These are phyloP conservation scores for Leccinum pellstonianum DNA, from an alignment of 768 basidiomycete species.

Conservation along the genomic window DNA sequence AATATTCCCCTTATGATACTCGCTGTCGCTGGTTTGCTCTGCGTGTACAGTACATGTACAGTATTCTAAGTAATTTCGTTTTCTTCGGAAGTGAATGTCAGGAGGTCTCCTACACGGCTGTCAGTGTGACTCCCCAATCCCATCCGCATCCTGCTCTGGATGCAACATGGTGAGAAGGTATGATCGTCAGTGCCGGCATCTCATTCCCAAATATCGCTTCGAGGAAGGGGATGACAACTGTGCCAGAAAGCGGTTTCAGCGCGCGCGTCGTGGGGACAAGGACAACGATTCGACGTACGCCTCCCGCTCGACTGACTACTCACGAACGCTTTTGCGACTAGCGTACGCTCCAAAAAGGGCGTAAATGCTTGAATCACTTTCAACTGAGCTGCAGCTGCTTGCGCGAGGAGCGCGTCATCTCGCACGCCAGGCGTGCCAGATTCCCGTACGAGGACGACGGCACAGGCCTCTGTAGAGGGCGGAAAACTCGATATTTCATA, in stretches of 20 bases:
- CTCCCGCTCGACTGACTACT: constrained; percentile 8
- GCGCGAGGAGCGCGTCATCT: constrained; percentile 11
- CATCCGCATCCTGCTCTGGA: constrained; percentile 24
- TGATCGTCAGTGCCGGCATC: constrained; percentile 29
- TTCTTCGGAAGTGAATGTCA: not conserved
- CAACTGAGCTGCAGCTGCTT: constrained; percentile 13
- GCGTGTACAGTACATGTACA: not conserved
- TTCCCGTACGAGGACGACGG: constrained; percentile 45
- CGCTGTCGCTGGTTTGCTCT: constrained; percentile 1
- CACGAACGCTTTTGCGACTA: constrained; percentile 30
- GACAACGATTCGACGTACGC: constrained; percentile 16
- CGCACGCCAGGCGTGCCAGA: not conserved
- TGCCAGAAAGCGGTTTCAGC: constrained; percentile 1
- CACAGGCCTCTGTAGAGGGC: constrained; percentile 39
- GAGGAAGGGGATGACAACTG: constrained; percentile 22
- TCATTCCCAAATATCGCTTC: constrained; percentile 20
- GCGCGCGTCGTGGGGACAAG: not conserved
- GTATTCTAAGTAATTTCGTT: not conserved
- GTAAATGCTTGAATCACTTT: constrained; percentile 13
- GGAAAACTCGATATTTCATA: constrained; percentile 53
- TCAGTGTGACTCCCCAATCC: constrained; percentile 31
- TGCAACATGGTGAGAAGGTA: constrained; percentile 22
- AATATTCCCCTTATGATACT: not conserved
- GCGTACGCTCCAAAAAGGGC: constrained; percentile 23
- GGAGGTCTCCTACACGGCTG: constrained; percentile 22